A percentile compares a stretch with the other conserved stretches of the same genome.
These are phyloP conservation scores for Grigorovia yakushimaensis DNA, from an alignment of 805 yeast genomes.

Conservation along the genomic window DNA sequence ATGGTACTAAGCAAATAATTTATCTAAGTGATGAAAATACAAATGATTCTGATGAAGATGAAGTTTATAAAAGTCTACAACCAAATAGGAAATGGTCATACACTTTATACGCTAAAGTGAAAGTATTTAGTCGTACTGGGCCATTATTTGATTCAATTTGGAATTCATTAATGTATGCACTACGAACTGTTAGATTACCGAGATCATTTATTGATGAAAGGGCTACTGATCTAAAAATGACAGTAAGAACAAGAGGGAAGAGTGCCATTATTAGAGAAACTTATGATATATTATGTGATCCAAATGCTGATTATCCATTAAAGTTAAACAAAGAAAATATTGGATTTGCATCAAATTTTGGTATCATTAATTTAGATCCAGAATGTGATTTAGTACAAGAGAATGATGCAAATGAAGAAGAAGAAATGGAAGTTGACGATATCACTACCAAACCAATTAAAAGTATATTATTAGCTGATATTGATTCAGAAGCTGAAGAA, in stretches of 20 bases:
- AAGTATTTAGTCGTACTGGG: slow-evolving; percentile 72
- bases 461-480: slow-evolving; percentile 51
- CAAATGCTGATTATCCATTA: slow-evolving; percentile 31
- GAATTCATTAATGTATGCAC: slow-evolving; percentile 55
- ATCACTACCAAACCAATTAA: slow-evolving; percentile 12
- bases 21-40: slow-evolving; percentile 32
- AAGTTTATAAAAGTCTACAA: slow-evolving; percentile 15
- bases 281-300: slow-evolving; percentile 50
- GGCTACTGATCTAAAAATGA: slow-evolving; percentile 41
- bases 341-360: slow-evolving; percentile 45
- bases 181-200: slow-evolving; percentile 54
- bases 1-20: slow-evolving; percentile 39
- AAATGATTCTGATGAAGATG: slow-evolving; percentile 8
- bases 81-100: slow-evolving; percentile 41
- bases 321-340: slow-evolving; percentile 30
- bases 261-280: slow-evolving; percentile 39
- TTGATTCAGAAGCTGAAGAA: slow-evolving; percentile 84
- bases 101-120: slow-evolving; percentile 62
- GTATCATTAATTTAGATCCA: slow-evolving; percentile 40
- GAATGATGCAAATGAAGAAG: slow-evolving; percentile 13
- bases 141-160: slow-evolving; percentile 73
- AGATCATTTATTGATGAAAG: slow-evolving; percentile 57
- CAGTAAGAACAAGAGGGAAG: slow-evolving; percentile 43
- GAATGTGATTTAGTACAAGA: slow-evolving; percentile 25
- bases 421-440: slow-evolving; percentile 25